Conservation (phyloP, 164 flowering plant species). For the grape (Vitis vinifera) region ASM3070453v1 NC_081821.1:4118001-4118500, state of each 20-base stretch:
- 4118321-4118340: too few relatives aligned
- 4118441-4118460: too few relatives aligned
- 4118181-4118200: conserved; percentile 7
- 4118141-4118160: neutral
- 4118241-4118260: conserved; percentile 73
- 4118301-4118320: neutral
- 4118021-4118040: too few relatives aligned
- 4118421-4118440: too few relatives aligned
- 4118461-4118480: too few relatives aligned
- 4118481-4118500: too few relatives aligned
- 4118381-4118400: too few relatives aligned
- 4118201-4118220: conserved; percentile 73
- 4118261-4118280: conserved; percentile 96
- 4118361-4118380: too few relatives aligned
- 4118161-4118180: neutral
- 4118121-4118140: neutral
- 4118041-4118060: too few relatives aligned
- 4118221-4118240: conserved; percentile 75
- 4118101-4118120: neutral
- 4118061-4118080: too few relatives aligned
- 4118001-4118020: neutral
- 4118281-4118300: conserved; percentile 53
- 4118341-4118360: too few relatives aligned
- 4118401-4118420: too few relatives aligned
- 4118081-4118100: neutral